phyloP scores from a whole-genome alignment of 192 early-diverging fungal genomes.

The Gaertneriomyces semiglobifer region DNA sequence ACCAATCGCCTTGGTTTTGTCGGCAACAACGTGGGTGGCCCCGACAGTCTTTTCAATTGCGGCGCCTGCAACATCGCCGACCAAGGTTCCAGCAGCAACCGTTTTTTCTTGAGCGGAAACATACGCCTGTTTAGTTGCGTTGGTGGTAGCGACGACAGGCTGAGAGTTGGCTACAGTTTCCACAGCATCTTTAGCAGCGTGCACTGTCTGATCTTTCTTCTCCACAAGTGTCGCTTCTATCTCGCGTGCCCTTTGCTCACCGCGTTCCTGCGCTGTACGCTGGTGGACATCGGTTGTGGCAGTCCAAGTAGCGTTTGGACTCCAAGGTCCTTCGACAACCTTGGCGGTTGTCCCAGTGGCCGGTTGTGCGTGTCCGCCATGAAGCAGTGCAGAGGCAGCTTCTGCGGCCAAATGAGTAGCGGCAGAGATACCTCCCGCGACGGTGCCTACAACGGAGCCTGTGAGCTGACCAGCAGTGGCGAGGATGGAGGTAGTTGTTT shows the following conservation, averaged over 20 bases:
- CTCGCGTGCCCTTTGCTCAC: slow-evolving; percentile 12
- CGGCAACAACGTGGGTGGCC: background rate
- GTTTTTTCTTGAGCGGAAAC: slow-evolving; percentile 13
- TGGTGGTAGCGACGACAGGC: slow-evolving; percentile 25
- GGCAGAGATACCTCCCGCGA: slow-evolving; percentile 17
- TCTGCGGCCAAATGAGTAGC: slow-evolving; percentile 11
- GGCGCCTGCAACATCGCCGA: slow-evolving; percentile 14
- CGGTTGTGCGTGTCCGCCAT: background rate
- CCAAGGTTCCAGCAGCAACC: slow-evolving; percentile 15
- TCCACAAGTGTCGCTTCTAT: slow-evolving; percentile 10
- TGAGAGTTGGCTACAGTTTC: slow-evolving; percentile 1
- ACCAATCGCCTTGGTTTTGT: background rate
- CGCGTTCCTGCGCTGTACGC: slow-evolving; percentile 2
- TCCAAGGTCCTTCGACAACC: background rate
- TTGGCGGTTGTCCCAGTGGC: background rate
- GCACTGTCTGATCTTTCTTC: slow-evolving; percentile 10
- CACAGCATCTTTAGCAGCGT: background rate
- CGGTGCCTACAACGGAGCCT: slow-evolving; percentile 17
- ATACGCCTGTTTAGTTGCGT: slow-evolving; percentile 1
- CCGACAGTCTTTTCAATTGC: background rate
- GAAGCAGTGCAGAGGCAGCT: background rate
- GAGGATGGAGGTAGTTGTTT: slow-evolving; percentile 20
- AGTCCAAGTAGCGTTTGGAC: background rate
- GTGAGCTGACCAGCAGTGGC: slow-evolving; percentile 13
- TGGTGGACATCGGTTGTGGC: slow-evolving; percentile 1